A percentile compares a stretch with the other conserved stretches of the same genome.
phyloP scores from a whole-genome alignment of 805 yeast genomes.

The Tanozyma kutaoensis region DNA sequence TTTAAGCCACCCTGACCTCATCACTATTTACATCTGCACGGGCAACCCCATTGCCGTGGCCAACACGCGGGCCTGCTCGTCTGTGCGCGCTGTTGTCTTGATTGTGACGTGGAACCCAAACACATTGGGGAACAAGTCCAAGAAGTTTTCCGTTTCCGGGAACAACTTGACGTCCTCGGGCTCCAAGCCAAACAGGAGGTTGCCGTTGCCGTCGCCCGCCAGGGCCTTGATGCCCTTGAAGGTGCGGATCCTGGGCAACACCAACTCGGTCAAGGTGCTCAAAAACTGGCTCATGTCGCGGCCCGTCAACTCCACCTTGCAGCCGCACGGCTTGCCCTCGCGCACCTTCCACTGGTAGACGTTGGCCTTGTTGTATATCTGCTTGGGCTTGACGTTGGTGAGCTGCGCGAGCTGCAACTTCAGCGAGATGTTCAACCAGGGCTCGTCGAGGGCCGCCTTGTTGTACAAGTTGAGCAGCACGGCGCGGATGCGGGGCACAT shows the following conservation, averaged over 20 bases:
- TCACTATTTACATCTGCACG: too few relatives aligned
- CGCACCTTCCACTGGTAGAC: constrained; percentile 80
- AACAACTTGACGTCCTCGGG: constrained; percentile 68
- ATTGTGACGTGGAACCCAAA: constrained; percentile 79
- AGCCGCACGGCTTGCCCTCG: constrained; percentile 85
- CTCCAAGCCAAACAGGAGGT: constrained; percentile 71
- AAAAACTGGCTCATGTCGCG: constrained; percentile 77
- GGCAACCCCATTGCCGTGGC: constrained; percentile 77
- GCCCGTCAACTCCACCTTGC: constrained; percentile 66
- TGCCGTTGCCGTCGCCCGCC: constrained; percentile 79
- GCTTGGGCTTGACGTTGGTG: constrained; percentile 77
- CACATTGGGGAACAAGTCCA: constrained; percentile 78
- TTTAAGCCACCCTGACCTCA: too few relatives aligned
- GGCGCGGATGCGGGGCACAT: constrained; percentile 60
- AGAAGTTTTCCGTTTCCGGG: constrained; percentile 89
- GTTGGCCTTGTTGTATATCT: constrained; percentile 63
- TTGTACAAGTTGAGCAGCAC: constrained; percentile 69
- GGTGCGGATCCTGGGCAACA: constrained; percentile 84
- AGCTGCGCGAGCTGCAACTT: constrained; percentile 78
- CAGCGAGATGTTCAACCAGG: constrained; percentile 65
- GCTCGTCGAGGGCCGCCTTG: constrained; percentile 54
- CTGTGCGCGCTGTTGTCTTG: constrained; percentile 83
- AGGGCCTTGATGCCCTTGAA: constrained; percentile 65
- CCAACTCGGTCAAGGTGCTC: constrained; percentile 78
- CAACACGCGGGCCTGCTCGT: constrained; percentile 76